These are phyloP conservation scores for Fusarium ambrosium DNA, from an alignment of 2,329 filamentous ascomycete species.

Conservation along the genomic window DNA sequence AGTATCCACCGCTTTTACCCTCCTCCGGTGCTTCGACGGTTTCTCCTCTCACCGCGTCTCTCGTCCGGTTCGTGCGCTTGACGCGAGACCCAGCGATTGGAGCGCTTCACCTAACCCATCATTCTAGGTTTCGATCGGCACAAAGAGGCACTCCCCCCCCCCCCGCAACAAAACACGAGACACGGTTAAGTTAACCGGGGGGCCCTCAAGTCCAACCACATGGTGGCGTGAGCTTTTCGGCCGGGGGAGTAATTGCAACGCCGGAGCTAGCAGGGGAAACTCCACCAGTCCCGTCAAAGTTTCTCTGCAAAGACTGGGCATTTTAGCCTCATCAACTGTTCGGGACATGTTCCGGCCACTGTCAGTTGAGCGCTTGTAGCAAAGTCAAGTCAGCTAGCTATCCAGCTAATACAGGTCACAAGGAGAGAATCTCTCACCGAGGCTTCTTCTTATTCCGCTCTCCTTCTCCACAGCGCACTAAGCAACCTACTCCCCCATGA, in stretches of 20 bases:
- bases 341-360: background rate
- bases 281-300: slow-evolving; percentile 4
- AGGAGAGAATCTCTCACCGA: background rate
- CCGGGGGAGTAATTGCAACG: slow-evolving; percentile 8
- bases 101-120: slow-evolving; percentile 25
- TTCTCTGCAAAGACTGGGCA: background rate
- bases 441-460: background rate
- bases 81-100: slow-evolving; percentile 17
- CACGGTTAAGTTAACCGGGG: background rate
- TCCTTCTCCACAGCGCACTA: background rate
- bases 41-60: background rate
- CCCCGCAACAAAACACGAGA: slow-evolving; percentile 35
- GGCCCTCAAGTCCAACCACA: background rate
- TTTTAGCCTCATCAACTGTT: background rate
- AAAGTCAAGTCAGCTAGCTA: background rate
- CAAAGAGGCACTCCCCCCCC: no score
- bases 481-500: background rate
- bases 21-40: slow-evolving; percentile 19
- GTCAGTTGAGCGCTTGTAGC: slow-evolving; percentile 1
- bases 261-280: slow-evolving; percentile 6
- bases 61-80: slow-evolving; percentile 41
- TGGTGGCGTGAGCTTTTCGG: slow-evolving; percentile 20
- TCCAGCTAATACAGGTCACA: background rate
- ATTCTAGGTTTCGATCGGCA: background rate
- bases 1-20: background rate